These are phyloP conservation scores for Kwoniella botswanensis DNA, from an alignment of 768 basidiomycete genomes.

Conservation along the genomic window DNA sequence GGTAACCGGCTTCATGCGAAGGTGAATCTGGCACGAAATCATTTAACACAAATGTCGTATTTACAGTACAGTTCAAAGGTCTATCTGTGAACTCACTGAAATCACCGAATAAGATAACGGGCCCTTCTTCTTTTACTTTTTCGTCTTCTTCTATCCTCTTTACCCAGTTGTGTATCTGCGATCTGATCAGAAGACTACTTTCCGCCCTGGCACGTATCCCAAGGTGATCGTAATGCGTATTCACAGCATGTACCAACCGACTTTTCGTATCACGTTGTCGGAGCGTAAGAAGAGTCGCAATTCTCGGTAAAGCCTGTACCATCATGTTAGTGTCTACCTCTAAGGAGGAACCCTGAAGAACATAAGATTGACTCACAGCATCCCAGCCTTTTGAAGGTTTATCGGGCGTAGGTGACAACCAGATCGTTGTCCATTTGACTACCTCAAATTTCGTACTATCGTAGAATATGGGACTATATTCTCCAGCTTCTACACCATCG, in stretches of 20 bases:
- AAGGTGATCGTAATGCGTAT: conserved; percentile 58
- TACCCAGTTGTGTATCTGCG: conserved; percentile 35
- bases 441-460: conserved; percentile 59
- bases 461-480: conserved; percentile 71
- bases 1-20: conserved; percentile 54
- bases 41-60: neutral
- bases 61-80: neutral
- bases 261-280: conserved; percentile 1
- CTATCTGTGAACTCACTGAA: conserved; percentile 42
- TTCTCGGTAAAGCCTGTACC: conserved; percentile 41
- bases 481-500: conserved; percentile 65
- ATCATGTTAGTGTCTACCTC: neutral
- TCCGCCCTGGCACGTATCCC: conserved; percentile 49
- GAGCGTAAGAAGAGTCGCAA: conserved; percentile 50
- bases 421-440: conserved; percentile 43
- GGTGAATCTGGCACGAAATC: conserved; percentile 49
- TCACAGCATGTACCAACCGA: conserved; percentile 47
- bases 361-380: conserved; percentile 44
- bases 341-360: too few species aligned
- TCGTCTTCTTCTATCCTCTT: conserved; percentile 13
- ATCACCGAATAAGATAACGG: conserved; percentile 55
- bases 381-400: conserved; percentile 57
- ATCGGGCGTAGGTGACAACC: conserved; percentile 57
- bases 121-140: conserved; percentile 5
- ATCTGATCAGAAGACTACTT: conserved; percentile 52